Conservation (phyloP, 768 basidiomycete species). For the Panus rudis region DNA sequence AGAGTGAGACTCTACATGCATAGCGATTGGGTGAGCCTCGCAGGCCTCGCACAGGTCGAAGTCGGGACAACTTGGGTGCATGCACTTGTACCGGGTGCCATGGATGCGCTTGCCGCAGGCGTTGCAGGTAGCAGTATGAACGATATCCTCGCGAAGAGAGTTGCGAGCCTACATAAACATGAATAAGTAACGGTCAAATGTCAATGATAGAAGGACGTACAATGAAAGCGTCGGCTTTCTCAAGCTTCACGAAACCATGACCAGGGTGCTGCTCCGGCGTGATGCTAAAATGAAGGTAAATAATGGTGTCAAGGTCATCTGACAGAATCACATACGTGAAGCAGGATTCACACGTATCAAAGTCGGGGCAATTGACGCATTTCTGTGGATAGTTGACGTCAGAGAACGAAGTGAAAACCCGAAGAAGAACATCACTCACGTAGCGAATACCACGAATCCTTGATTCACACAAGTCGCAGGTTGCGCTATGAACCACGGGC, state of each 20-base stretch:
- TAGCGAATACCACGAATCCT: conserved; percentile 64
- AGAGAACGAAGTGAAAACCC: conserved; percentile 1
- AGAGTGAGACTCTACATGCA: conserved; percentile 67
- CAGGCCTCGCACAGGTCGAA: conserved; percentile 77
- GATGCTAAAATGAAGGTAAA: conserved; percentile 35
- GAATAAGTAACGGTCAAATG: background rate
- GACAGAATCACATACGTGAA: conserved; percentile 39
- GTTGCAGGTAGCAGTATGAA: conserved; percentile 59
- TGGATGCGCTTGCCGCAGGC: conserved; percentile 48
- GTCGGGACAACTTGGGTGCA: conserved; percentile 70
- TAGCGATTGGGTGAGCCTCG: conserved; percentile 71
- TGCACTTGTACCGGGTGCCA: conserved; percentile 79
- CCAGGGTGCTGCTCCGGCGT: conserved; percentile 66
- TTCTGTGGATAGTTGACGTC: conserved; percentile 38
- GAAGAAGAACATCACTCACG: too few relatives aligned
- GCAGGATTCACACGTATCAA: conserved; percentile 67
- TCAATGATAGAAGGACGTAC: conserved; percentile 31
- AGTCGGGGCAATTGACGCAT: conserved; percentile 79
- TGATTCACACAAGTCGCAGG: conserved; percentile 74
- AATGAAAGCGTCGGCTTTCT: conserved; percentile 46
- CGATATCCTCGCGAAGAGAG: conserved; percentile 12
- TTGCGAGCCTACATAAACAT: conserved; percentile 23
- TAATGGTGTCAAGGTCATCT: background rate
- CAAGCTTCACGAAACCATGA: conserved; percentile 67
- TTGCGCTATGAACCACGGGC: conserved; percentile 50